These are phyloP conservation scores for Salix caprea DNA, from an alignment of 345 rosid species.

Conservation along the genomic window DNA sequence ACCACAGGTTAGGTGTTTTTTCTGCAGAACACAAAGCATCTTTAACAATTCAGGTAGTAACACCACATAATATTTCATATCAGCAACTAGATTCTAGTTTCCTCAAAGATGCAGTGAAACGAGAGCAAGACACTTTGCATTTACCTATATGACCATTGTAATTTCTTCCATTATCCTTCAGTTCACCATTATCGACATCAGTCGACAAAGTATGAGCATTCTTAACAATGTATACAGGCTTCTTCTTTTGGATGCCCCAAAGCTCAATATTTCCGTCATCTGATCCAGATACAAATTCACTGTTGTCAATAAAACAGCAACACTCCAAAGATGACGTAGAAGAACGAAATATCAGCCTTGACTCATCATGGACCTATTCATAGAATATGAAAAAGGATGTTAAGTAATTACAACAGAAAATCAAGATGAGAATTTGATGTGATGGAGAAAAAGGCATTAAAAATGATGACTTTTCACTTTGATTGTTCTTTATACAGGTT, in stretches of 20 bases:
- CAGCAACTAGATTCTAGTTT: neutral
- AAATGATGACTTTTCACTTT: too few relatives aligned
- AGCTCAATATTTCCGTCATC: slow-evolving; percentile 90
- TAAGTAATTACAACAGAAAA: neutral
- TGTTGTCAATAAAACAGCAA: slow-evolving; percentile 75
- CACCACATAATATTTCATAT: neutral
- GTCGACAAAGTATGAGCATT: slow-evolving; percentile 57
- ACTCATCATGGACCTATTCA: slow-evolving; percentile 69
- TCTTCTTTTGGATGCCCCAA: slow-evolving; percentile 66
- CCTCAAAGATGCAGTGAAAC: neutral
- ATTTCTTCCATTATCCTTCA: slow-evolving; percentile 22
- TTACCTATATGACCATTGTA: slow-evolving; percentile 52
- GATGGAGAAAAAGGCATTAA: too few relatives aligned
- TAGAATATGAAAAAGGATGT: slow-evolving; percentile 17
- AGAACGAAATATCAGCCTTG: slow-evolving; percentile 72
- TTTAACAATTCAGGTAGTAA: neutral
- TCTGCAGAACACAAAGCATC: neutral
- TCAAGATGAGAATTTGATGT: neutral
- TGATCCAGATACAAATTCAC: slow-evolving; percentile 85
- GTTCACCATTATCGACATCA: slow-evolving; percentile 18
- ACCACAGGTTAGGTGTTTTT: neutral
- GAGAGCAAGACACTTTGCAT: neutral
- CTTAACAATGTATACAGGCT: slow-evolving; percentile 65
- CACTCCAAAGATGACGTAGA: slow-evolving; percentile 82
- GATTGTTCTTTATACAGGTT: too few relatives aligned